Conservation (phyloP, 176 grass and related monocot genomes). For the Ampelocalamus luodianensis region DNA sequence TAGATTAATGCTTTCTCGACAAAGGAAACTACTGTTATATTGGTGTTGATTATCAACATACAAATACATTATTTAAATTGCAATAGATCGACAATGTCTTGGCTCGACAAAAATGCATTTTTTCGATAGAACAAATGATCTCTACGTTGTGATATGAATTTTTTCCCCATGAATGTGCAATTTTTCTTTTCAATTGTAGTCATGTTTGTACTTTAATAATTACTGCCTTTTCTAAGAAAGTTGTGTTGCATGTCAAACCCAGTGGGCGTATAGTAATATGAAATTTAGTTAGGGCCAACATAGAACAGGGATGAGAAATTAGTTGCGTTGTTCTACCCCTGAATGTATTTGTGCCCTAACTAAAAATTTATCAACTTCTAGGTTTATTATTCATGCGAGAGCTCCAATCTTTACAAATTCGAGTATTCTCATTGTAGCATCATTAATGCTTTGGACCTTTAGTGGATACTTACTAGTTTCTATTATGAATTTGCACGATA, state of each 20-base stretch:
- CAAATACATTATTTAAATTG: not conserved
- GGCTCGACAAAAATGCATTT: not conserved
- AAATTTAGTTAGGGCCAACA: not conserved
- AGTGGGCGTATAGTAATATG: not conserved
- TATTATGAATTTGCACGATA: not conserved
- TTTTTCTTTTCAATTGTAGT: not conserved
- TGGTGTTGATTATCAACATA: not conserved
- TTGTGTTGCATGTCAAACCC: not conserved
- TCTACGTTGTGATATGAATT: not conserved
- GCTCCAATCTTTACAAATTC: not conserved
- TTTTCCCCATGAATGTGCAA: not conserved
- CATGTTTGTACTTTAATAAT: not conserved
- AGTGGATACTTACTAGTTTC: not conserved
- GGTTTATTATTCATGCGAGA: not conserved
- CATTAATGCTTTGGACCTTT: not conserved
- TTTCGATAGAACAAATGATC: not conserved
- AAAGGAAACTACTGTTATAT: not conserved
- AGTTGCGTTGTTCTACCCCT: slow-evolving; percentile 7
- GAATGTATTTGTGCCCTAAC: not conserved
- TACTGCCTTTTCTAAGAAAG: not conserved
- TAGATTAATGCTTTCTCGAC: not conserved
- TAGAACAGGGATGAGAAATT: not conserved
- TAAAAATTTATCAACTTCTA: not conserved
- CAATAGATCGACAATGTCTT: not conserved
- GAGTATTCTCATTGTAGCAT: not conserved